These are phyloP conservation scores for Fusarium acutatum DNA, from an alignment of 2,329 filamentous ascomycete species.

Conservation along the genomic window DNA sequence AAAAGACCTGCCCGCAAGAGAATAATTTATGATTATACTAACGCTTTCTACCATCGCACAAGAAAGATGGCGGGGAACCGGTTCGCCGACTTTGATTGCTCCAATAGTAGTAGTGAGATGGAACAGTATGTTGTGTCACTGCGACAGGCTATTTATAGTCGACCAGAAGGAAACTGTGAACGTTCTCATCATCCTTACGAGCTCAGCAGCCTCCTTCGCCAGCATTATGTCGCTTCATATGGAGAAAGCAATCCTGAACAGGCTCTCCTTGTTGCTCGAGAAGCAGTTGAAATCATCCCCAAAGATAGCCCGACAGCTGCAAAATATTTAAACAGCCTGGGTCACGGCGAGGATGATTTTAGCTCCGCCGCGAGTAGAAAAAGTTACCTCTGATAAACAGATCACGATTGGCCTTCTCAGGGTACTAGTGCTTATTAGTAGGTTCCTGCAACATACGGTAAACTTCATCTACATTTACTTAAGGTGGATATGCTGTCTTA, in stretches of 20 bases:
- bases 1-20: fast-evolving
- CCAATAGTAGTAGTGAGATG: fast-evolving
- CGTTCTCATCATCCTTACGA: background rate
- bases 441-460: too few relatives aligned
- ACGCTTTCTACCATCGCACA: fast-evolving
- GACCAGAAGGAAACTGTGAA: background rate
- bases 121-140: background rate
- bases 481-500: too few relatives aligned
- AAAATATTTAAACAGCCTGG: background rate
- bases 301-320: background rate
- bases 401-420: too few relatives aligned
- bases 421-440: too few relatives aligned
- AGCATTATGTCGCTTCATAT: background rate
- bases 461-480: too few relatives aligned
- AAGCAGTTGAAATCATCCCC: background rate
- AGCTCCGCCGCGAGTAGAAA: too few relatives aligned
- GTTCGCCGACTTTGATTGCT: background rate
- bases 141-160: background rate
- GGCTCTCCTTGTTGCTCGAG: background rate
- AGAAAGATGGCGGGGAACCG: background rate
- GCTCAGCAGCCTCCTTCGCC: background rate
- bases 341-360: too few relatives aligned
- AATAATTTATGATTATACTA: background rate
- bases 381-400: too few relatives aligned
- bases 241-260: background rate